Conservation (phyloP, 306 rosid species). For the Canavalia gladiata region DNA sequence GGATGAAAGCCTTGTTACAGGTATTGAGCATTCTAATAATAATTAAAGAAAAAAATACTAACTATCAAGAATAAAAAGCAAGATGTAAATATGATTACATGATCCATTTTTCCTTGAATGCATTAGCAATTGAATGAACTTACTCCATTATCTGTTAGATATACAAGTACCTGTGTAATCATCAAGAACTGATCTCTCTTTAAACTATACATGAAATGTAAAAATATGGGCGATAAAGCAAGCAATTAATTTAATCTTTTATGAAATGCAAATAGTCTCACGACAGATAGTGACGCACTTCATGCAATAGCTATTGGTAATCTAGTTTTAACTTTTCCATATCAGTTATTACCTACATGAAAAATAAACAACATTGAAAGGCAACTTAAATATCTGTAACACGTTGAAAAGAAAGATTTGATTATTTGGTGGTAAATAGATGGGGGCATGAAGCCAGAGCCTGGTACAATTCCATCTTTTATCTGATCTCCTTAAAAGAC, state of each 20-base stretch:
- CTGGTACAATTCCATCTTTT: not conserved
- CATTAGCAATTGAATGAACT: constrained; percentile 39
- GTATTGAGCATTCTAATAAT: not conserved
- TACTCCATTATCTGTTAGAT: constrained; percentile 28
- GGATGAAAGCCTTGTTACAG: constrained; percentile 27
- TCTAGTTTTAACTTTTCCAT: constrained; percentile 89
- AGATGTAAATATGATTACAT: constrained; percentile 1
- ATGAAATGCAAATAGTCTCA: constrained; percentile 54
- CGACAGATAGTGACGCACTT: constrained; percentile 69
- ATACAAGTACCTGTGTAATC: not conserved
- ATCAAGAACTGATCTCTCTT: constrained; percentile 14
- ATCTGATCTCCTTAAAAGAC: constrained; percentile 28
- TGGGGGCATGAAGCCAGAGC: not conserved
- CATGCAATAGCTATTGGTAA: constrained; percentile 65
- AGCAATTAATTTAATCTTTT: constrained; percentile 16
- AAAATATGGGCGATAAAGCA: constrained; percentile 9
- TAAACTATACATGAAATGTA: constrained; percentile 19
- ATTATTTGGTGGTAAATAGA: constrained; percentile 6
- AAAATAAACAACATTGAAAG: constrained; percentile 41
- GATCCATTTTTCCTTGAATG: constrained; percentile 38
- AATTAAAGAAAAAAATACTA: not conserved
- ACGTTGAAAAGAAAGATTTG: constrained; percentile 7
- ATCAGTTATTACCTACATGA: constrained; percentile 77
- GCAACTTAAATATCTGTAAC: constrained; percentile 16
- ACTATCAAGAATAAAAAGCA: not conserved